Evolutionary conservation across 345 rosid genomes (phyloP).

Genomic region (Tarenaya hassleriana): DNA sequence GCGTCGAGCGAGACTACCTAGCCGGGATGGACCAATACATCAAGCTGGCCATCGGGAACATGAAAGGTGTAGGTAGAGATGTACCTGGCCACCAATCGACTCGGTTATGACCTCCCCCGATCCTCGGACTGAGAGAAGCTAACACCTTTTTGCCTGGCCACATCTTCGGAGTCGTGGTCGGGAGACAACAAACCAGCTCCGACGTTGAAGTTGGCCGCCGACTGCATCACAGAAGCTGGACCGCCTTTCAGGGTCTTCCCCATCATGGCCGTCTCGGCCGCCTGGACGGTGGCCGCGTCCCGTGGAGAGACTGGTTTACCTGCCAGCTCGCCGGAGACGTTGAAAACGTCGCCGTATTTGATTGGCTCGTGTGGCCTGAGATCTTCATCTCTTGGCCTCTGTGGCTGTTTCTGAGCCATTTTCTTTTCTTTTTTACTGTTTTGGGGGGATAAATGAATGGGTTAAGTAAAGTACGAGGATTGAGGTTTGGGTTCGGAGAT

Average conservation of each 20-base stretch:
- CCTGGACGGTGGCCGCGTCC: conserved; percentile 38
- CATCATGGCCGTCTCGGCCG: conserved; percentile 22
- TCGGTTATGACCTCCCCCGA: conserved; percentile 34
- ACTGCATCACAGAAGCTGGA: conserved; percentile 33
- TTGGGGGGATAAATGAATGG: too few species aligned
- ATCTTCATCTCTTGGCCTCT: too few species aligned
- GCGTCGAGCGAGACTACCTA: conserved; percentile 85
- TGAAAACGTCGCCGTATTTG: conserved; percentile 32
- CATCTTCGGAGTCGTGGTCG: too few species aligned
- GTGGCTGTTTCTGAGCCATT: conserved; percentile 17
- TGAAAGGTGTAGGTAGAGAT: too few species aligned
- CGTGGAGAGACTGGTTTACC: conserved; percentile 25
- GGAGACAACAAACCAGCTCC: too few species aligned
- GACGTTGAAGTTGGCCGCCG: conserved; percentile 32
- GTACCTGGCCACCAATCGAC: conserved; percentile 32
- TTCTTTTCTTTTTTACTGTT: not conserved
- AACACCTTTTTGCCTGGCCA: too few species aligned
- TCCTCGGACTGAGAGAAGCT: too few species aligned
- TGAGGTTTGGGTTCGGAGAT: too few species aligned
- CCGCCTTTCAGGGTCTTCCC: conserved; percentile 32
- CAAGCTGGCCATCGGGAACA: conserved; percentile 84
- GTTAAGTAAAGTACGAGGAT: too few species aligned
- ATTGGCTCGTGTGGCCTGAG: conserved; percentile 24
- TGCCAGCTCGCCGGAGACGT: conserved; percentile 37
- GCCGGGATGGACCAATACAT: conserved; percentile 99